These are phyloP conservation scores for Acacia melanoxylon DNA, from an alignment of 306 rosid species.

Conservation along the genomic window DNA sequence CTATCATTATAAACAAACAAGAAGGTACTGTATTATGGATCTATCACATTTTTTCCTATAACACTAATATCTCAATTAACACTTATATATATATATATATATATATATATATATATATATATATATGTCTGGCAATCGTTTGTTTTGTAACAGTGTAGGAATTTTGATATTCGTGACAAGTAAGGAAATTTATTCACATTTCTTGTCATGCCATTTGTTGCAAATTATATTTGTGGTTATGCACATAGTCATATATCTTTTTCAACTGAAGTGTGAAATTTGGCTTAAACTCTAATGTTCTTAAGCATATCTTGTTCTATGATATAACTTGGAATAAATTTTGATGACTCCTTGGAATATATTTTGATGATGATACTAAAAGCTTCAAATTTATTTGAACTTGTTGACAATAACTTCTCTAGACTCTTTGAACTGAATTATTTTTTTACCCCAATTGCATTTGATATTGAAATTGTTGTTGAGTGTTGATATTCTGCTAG, in stretches of 20 bases:
- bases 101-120: too few relatives aligned
- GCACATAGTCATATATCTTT: neutral
- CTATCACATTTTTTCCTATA: too few relatives aligned
- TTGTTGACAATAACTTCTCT: neutral
- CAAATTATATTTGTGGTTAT: neutral
- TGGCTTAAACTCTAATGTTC: conserved; percentile 5
- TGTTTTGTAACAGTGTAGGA: too few relatives aligned
- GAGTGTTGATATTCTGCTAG: neutral
- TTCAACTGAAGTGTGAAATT: neutral
- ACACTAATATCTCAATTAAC: too few relatives aligned
- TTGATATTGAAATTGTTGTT: neutral
- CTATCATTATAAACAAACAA: too few relatives aligned
- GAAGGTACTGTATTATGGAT: too few relatives aligned
- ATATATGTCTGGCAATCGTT: too few relatives aligned
- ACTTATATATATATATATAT: too few relatives aligned
- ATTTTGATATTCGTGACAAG: too few relatives aligned
- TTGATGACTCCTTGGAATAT: too few relatives aligned
- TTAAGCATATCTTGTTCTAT: neutral
- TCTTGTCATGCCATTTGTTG: neutral
- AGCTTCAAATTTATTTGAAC: neutral
- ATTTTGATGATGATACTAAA: neutral
- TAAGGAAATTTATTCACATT: conserved; percentile 39
- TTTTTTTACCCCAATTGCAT: neutral
- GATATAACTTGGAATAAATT: neutral
- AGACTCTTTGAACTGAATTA: neutral